Base-by-base conservation (phyloP, 2,329 filamentous ascomycete species). In the Tolypocladium ovalisporum region DNA sequence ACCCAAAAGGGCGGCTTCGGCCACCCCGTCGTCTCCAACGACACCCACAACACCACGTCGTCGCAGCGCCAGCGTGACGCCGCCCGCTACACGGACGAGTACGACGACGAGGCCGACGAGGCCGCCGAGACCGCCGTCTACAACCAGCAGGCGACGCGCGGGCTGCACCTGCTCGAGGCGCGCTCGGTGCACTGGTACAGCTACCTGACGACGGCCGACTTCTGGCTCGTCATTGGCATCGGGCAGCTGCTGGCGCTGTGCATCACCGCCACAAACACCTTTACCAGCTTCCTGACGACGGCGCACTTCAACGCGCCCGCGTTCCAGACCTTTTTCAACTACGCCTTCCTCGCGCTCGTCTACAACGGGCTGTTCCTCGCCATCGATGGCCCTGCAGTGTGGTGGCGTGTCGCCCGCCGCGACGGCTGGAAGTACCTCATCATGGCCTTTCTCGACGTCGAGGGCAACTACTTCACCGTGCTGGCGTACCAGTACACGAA, bases 401-500 rank as follows among this genome's bases (percentile, higher is more conserved):
- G 88, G 81, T 68, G 75, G 52, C 75, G 76, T 54, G 70, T 95
- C 57, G 67, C 91, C 17, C 69, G 75, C 55, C 81, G 79, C 60
- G 87, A 95, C 69, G 90, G 91, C 58, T 97, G 93, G 94, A 90
- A 90, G 74, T 97, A 95, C 75, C 81, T 96, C 66, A 89, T 97
- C 71, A 83, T 99, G 60, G 85, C 89, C 55, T 97, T 97, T 73
- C 82, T 94, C 64, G 94, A 99, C 69, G 93, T 97, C 54, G 83
- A 97, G 74, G 94, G 94, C 60, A 99, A 99, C 76, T 99, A 97
- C 78, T 97, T 97, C 70, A 92, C 92, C 66, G 93, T 99, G 54
- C 81, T 97, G 54, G 94, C 93, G 6, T 99, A 97, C 76, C 82
- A 88, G 59, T 85, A 95, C 78, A 96, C 93, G 56, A 97, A 92